Evolutionary conservation across 177 flowering plant genomes (phyloP), one percentile per base, ranked within the genome.

Genomic region (Vitis hybrid): DNA sequence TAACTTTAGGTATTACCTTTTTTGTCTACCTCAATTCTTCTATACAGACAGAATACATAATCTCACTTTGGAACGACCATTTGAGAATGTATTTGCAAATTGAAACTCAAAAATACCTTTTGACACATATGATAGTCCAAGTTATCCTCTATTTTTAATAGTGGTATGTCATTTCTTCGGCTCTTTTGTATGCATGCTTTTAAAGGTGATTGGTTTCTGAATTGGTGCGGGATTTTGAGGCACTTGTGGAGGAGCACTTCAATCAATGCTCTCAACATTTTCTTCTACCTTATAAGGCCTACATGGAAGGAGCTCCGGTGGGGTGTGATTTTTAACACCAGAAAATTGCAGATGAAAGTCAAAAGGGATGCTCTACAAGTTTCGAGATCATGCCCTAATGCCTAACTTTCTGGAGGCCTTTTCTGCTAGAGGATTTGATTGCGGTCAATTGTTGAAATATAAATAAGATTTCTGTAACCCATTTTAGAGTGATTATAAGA

Each of bases 331-430:
- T 70, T 27, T 79, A 51, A 13, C 2, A 58, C 51, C 70, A 52
- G 48, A 61, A 51, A 6, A 19, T 30, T 35, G 81, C 30, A 6
- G 68, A 64, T n/a, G 89, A 78, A 78, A 66, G 35, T 50, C 67
- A 57, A 13, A 80, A 58, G 54, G 74, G 80, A 70, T 75, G 80
- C 74, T 91, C 97, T 4, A 85, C 69, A 2, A 97, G 99, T 16
- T 94, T 94, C 86, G 92, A 90, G 76, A 85, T 92, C 67, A 90
- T 91, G 87, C 93, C 92, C 81, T 6, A 92, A 94, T 81, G 62
- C 91, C 92, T 15, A 89, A 74, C 79, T 97, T 94, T 52, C 81
- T 89, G 40, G 84, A 84, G 60, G 91, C 87, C 48, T 90, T 94
- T 68, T 70, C 78, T 9, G 78, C 68, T 6, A 86, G 81, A 70